Evolutionary conservation across 139 green algal species (phyloP), one percentile per base, ranked within the genome.

Genomic region (Chlamydomonas asymmetrica): DNA sequence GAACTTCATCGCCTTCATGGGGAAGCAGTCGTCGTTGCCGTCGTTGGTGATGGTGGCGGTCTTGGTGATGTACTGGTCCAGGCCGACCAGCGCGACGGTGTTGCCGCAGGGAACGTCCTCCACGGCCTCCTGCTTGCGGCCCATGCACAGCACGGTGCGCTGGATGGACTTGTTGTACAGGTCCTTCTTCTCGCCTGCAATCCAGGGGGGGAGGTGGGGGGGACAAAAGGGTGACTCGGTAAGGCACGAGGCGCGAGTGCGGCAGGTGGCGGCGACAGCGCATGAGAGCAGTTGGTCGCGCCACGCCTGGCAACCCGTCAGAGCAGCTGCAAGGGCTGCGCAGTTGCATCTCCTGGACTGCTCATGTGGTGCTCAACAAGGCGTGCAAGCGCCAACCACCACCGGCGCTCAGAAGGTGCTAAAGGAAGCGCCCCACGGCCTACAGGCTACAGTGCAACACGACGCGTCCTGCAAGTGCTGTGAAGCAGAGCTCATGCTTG

Each of bases 1-100:
- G 96, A 98, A 98, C 92, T 99, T 99, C 96, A 98, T 99, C 63
- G 94, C 94, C 91, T 97, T 98, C 88, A 99, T 96, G 66, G 94
- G 93, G 91, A 97, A 91, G n/a, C 92, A 90, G 68, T 98, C 96
- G 13, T 92, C 91, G 56, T 80, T 75, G 73, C 87, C 88, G 79
- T 98, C 93, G 56, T 91, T 89, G 57, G 92, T 94, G 65, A 99
- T 85, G 45, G 96, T 99, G 41, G 96, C 96, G 64, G 97, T 99
- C 92, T 99, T 99, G 79, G 88, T 93, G 88, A 99, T 99, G 94
- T 97, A 98, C 91, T 97, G 92, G 85, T 99, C 96, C 82, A 99
- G 90, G 38, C 96, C 96, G 16, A 99, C 96, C 82, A 99, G 87
- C 9, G 96, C 96, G 59, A 98, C 94, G 41, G 95, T 99, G 94